Percentiles rank a stretch among this genome's conserved stretches.
Evolutionary conservation across 106 monocot species (phyloP).

Genomic region (Phalaenopsis equestris): DNA sequence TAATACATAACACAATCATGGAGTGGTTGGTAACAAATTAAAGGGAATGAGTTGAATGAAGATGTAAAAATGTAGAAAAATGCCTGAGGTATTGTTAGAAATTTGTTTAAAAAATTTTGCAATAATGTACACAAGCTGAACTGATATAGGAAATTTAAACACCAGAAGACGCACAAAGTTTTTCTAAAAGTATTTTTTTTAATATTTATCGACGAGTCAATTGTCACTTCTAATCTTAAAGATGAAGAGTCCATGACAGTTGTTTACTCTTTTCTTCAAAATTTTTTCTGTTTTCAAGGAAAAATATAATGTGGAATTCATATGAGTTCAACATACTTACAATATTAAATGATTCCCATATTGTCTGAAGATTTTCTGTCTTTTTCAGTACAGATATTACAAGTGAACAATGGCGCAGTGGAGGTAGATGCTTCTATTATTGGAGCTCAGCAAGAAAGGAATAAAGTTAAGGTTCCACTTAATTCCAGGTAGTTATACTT

Average conservation of each 20-base stretch:
- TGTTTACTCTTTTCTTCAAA: neutral
- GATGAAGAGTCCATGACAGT: neutral
- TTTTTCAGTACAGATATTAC: conserved; percentile 56
- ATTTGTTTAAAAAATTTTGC: neutral
- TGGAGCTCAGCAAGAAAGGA: conserved; percentile 79
- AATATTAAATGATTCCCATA: neutral
- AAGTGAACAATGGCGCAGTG: conserved; percentile 82
- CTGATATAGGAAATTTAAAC: neutral
- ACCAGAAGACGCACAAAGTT: neutral
- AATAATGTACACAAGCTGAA: neutral
- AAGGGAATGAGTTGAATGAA: neutral
- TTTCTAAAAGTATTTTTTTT: neutral
- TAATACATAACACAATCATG: neutral
- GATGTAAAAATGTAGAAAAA: neutral
- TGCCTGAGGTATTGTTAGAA: neutral
- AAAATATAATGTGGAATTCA: neutral
- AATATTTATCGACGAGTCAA: neutral
- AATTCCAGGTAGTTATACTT: conserved; percentile 70
- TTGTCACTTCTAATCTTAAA: neutral
- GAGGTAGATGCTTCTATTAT: conserved; percentile 85
- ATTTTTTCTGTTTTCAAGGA: neutral
- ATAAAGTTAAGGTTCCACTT: conserved; percentile 85
- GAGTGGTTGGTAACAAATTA: neutral
- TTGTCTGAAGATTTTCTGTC: conserved; percentile 8
- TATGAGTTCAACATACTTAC: neutral